These are phyloP conservation scores for Knufia petricola DNA, from an alignment of 2,329 filamentous ascomycete species.

Conservation along the genomic window DNA sequence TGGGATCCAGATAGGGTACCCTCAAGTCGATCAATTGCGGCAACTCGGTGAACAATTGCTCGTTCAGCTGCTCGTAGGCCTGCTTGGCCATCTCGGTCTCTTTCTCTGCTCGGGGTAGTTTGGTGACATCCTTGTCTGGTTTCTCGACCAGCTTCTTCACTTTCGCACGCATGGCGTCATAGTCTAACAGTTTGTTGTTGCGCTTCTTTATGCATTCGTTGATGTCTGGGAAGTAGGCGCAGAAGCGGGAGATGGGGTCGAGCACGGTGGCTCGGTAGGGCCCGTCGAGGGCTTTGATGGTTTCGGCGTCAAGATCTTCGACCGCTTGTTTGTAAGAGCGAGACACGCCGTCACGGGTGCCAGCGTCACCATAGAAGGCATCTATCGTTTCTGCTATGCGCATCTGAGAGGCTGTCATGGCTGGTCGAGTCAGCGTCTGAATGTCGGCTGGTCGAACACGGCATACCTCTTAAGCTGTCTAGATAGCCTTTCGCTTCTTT, in stretches of 20 bases:
- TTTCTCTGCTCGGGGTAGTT: slow-evolving; percentile 90
- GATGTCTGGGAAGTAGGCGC: slow-evolving; percentile 96
- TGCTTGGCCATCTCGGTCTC: slow-evolving; percentile 84
- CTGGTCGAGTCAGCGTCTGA: slow-evolving; percentile 35
- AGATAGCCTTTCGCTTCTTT: slow-evolving; percentile 98
- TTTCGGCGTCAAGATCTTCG: slow-evolving; percentile 93
- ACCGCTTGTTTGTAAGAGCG: slow-evolving; percentile 97
- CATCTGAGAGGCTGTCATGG: slow-evolving; percentile 99
- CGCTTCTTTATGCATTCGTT: slow-evolving; percentile 99
- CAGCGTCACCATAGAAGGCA: slow-evolving; percentile 95
- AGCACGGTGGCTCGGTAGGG: slow-evolving; percentile 78
- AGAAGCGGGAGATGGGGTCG: slow-evolving; percentile 91
- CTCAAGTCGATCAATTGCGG: slow-evolving; percentile 94
- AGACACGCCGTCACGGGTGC: slow-evolving; percentile 88
- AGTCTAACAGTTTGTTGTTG: slow-evolving; percentile 95
- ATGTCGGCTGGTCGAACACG: neutral
- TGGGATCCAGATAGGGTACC: slow-evolving; percentile 93
- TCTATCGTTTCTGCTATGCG: slow-evolving; percentile 98
- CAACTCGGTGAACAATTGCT: slow-evolving; percentile 84
- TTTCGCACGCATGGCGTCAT: slow-evolving; percentile 88
- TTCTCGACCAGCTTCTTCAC: slow-evolving; percentile 97
- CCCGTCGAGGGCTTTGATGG: slow-evolving; percentile 94
- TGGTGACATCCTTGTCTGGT: slow-evolving; percentile 95
- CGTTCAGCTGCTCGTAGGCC: slow-evolving; percentile 93
- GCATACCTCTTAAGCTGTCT: slow-evolving; percentile 76